A percentile compares a stretch with the other conserved stretches of the same genome.
These are phyloP conservation scores for Salpingoeca rosetta DNA, from an alignment of 78 protist genomes.

Conservation along the genomic window DNA sequence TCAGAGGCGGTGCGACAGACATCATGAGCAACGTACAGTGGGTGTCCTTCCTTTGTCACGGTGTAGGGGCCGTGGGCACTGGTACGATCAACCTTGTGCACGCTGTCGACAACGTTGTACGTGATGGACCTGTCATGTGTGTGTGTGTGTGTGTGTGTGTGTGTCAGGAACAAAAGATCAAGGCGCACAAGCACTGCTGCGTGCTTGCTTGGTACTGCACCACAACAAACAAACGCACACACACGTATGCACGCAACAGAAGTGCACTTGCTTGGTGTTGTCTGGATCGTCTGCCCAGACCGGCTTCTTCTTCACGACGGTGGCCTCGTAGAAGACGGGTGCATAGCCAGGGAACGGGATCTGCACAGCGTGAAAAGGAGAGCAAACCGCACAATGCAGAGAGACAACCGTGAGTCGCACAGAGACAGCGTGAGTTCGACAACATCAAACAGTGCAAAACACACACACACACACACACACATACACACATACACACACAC, in stretches of 20 bases:
- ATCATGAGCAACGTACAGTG: no score
- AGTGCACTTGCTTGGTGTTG: background rate
- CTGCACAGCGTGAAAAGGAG: background rate
- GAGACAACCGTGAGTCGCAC: background rate
- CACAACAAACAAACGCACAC: background rate
- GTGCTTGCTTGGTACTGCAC: background rate
- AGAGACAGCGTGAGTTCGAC: background rate
- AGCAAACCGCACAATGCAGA: background rate
- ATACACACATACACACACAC: no score
- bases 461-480: no score
- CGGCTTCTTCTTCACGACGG: slow-evolving; percentile 1
- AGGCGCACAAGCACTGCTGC: background rate
- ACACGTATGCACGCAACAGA: background rate
- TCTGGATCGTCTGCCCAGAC: slow-evolving; percentile 8
- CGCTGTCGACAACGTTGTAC: background rate
- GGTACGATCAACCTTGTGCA: background rate
- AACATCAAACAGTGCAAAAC: background rate
- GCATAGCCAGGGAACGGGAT: background rate
- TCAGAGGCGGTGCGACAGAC: no score
- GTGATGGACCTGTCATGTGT: background rate
- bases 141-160: no score
- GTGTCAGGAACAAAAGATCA: background rate
- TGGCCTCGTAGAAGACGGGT: slow-evolving; percentile 8
- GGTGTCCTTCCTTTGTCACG: no score
- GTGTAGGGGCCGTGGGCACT: no score